These are phyloP conservation scores for Exophiala lecanii-corni DNA, from an alignment of 2,329 filamentous ascomycete species.

Conservation along the genomic window DNA sequence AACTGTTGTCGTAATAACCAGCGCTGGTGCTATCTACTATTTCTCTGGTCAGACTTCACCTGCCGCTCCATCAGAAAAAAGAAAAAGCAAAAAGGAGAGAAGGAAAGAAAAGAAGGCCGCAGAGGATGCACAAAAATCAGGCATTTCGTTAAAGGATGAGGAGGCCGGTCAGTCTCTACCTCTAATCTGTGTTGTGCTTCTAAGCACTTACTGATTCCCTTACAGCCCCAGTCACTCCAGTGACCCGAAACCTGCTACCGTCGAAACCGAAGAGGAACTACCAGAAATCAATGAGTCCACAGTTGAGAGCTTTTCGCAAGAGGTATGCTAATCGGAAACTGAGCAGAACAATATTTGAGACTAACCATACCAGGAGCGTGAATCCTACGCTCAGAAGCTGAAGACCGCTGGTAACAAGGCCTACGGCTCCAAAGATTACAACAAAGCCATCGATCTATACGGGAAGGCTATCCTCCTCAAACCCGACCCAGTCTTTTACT, in stretches of 20 bases:
- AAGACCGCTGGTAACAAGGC: constrained; percentile 96
- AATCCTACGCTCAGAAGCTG: constrained; percentile 81
- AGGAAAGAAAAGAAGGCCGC: constrained; percentile 76
- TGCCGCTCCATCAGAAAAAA: constrained; percentile 45
- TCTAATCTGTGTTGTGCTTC: not conserved
- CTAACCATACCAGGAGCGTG: constrained; percentile 60
- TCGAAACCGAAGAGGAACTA: constrained; percentile 57
- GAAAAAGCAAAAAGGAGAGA: constrained; percentile 86
- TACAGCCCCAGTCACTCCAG: not conserved
- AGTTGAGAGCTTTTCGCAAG: constrained; percentile 42
- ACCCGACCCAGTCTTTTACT: constrained; percentile 96
- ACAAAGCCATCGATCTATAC: constrained; percentile 89
- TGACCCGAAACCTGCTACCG: constrained; percentile 19
- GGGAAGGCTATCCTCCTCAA: constrained; percentile 95
- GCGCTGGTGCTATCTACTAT: constrained; percentile 91
- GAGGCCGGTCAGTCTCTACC: constrained; percentile 30
- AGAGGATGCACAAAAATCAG: constrained; percentile 45
- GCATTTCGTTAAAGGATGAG: constrained; percentile 30
- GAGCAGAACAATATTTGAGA: no score
- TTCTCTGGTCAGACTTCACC: constrained; percentile 51
- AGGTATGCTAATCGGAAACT: constrained; percentile 40
- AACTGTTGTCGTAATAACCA: constrained; percentile 84
- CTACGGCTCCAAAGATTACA: constrained; percentile 90
- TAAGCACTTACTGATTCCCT: not conserved
- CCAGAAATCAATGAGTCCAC: constrained; percentile 57